Evolutionary conservation across 2,329 filamentous ascomycete species (phyloP).

Genomic region (Aspergillus sp.): DNA sequence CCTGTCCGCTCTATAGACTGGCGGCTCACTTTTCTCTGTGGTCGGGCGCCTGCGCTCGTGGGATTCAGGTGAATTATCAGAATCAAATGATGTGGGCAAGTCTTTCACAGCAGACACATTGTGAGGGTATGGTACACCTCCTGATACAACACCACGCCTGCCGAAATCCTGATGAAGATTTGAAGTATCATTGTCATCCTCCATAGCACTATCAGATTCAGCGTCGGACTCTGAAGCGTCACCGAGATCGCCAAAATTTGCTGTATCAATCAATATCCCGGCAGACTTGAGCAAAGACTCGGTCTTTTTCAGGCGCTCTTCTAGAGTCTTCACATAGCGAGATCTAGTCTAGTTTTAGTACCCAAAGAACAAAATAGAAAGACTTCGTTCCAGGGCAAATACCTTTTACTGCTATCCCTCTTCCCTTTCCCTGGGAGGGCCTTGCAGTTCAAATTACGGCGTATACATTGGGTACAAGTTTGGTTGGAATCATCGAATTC

Average conservation of each 20-base stretch:
- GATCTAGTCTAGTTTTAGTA: conserved; percentile 55
- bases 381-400: conserved; percentile 17
- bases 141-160: conserved; percentile 6
- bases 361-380: background rate
- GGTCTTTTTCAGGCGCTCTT: conserved; percentile 88
- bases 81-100: background rate
- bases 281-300: conserved; percentile 82
- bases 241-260: conserved; percentile 46
- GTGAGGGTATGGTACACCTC: background rate
- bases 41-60: conserved; percentile 36
- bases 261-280: conserved; percentile 76
- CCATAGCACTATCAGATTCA: conserved; percentile 15
- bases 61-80: conserved; percentile 17
- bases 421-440: conserved; percentile 95
- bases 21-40: conserved; percentile 57
- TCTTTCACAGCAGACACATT: background rate
- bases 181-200: conserved; percentile 43
- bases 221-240: conserved; percentile 22
- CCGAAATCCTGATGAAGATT: conserved; percentile 2
- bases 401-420: conserved; percentile 87
- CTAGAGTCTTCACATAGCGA: conserved; percentile 90
- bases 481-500: conserved; percentile 78
- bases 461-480: conserved; percentile 80
- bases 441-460: conserved; percentile 91
- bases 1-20: conserved; percentile 82